phyloP scores from a whole-genome alignment of 192 early-diverging fungal species.

The Coemansia sp. region DNA sequence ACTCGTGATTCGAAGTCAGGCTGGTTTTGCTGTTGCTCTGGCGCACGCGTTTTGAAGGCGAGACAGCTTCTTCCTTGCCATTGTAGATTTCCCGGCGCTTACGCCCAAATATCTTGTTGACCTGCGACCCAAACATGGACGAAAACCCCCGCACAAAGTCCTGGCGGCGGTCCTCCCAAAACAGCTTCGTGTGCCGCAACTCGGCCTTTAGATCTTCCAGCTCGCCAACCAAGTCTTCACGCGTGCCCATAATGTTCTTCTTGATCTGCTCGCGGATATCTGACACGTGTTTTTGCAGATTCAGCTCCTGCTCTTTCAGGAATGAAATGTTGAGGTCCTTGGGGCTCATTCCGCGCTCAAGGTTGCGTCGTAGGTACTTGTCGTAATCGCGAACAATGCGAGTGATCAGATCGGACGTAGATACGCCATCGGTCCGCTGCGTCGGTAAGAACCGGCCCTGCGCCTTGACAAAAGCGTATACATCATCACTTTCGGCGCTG shows the following conservation, averaged over 20 bases:
- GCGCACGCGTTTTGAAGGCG: conserved; percentile 32
- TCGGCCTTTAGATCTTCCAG: conserved; percentile 64
- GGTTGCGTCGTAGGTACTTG: conserved; percentile 75
- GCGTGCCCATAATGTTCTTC: conserved; percentile 64
- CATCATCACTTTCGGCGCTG: conserved; percentile 67
- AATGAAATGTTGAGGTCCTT: conserved; percentile 81
- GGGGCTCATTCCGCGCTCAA: conserved; percentile 78
- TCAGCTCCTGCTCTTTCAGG: conserved; percentile 75
- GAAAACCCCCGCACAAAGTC: conserved; percentile 72
- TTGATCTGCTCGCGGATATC: conserved; percentile 68
- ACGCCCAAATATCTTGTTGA: conserved; percentile 48
- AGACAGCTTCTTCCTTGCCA: conserved; percentile 2
- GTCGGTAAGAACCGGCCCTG: conserved; percentile 64
- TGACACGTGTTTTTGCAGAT: conserved; percentile 70
- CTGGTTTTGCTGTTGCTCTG: conserved; percentile 5
- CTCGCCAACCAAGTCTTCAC: conserved; percentile 62
- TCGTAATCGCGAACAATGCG: conserved; percentile 84
- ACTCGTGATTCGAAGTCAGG: not conserved
- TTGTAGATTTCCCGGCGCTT: conserved; percentile 21
- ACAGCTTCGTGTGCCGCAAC: conserved; percentile 58
- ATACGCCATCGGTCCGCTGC: conserved; percentile 76
- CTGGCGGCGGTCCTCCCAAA: conserved; percentile 75
- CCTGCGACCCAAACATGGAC: conserved; percentile 61
- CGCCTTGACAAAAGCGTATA: conserved; percentile 77
- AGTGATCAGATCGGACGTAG: conserved; percentile 79